A percentile compares a stretch with the other conserved stretches of the same genome.
Conservation (phyloP, 176 grass and related monocot genomes). For the Carex pumila region DNA sequence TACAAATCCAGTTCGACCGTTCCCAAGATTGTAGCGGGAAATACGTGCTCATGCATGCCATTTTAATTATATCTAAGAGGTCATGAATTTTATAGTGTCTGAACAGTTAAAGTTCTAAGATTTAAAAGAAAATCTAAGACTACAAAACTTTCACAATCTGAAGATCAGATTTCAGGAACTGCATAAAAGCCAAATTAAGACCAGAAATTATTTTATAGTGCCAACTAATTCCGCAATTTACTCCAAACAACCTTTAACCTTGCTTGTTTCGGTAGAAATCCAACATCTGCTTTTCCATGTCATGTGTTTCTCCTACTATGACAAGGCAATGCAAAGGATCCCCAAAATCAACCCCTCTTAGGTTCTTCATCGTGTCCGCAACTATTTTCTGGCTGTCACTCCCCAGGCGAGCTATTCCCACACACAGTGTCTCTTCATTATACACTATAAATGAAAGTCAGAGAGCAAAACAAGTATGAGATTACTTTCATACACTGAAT, state of each 20-base stretch:
- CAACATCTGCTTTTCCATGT: constrained; percentile 89
- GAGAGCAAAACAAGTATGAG: not conserved
- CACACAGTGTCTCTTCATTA: constrained; percentile 46
- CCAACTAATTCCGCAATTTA: not conserved
- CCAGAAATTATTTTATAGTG: not conserved
- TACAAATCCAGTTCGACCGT: not conserved
- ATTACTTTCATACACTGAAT: not conserved
- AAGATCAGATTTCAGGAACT: not conserved
- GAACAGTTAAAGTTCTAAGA: not conserved
- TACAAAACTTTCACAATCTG: not conserved
- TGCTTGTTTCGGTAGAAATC: constrained; percentile 46
- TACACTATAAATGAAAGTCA: constrained; percentile 37
- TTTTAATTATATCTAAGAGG: not conserved
- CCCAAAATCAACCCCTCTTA: constrained; percentile 78
- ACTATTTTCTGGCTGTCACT: constrained; percentile 84
- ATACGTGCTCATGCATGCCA: not conserved
- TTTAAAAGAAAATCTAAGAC: not conserved
- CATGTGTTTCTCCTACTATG: constrained; percentile 76
- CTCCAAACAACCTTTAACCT: not conserved
- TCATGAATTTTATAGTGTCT: not conserved
- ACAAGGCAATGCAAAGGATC: constrained; percentile 85
- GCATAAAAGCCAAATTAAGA: not conserved
- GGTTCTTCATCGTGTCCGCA: constrained; percentile 53
- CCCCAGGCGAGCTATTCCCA: constrained; percentile 83
- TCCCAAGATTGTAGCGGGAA: not conserved